Evolutionary conservation across 2,329 filamentous ascomycete species (phyloP), one percentile per base, ranked within the genome.

Genomic region (Pseudogymnoascus sp.): DNA sequence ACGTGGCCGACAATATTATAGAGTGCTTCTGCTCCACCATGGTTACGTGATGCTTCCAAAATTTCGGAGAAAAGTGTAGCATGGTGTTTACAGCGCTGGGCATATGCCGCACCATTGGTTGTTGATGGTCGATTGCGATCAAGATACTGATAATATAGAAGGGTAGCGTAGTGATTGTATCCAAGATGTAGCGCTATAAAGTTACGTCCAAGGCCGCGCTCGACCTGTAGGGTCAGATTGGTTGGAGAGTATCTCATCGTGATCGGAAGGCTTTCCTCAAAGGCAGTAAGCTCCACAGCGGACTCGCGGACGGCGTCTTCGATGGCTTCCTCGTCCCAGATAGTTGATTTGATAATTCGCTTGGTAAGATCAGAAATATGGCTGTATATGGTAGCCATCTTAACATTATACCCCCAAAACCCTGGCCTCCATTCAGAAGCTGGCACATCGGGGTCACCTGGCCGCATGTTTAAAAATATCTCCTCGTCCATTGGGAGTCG

Each of bases 101-200:
- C 64, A 34, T 67, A 66, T 10, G 42, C 39, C 5, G 60, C 47
- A 8, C 59, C 36, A 8, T 54, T 39, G 21, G n/a, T 23, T 45
- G 45, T 60, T 10, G 26, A 16, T 4, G 37, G 12, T 2, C 34
- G 62, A n/a, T 68, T 62, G 5, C 61, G 62, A 34, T 76, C 75
- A 2, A 77, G 71, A 60, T 72, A 77, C 12, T 71, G 73, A 63
- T 75, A 77, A 61, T 73, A 77, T 10, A 77, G 70, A n/a, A 77
- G 64, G 0, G 72, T 75, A 1, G 72, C 67, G 63, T 77, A 77
- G 64, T 77, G 73, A 54, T 77, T 71, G 62, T 71, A 76, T 1
- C 71, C 74, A 0, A 77, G 63, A 61, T 77, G 75, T n/a, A 77
- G 66, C 12, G 73, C 72, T 2, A 77, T 67, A 26, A 77, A 76